Conservation (phyloP, 1,284 basidiomycete genomes). For the Ceratobasidium sp. region DNA sequence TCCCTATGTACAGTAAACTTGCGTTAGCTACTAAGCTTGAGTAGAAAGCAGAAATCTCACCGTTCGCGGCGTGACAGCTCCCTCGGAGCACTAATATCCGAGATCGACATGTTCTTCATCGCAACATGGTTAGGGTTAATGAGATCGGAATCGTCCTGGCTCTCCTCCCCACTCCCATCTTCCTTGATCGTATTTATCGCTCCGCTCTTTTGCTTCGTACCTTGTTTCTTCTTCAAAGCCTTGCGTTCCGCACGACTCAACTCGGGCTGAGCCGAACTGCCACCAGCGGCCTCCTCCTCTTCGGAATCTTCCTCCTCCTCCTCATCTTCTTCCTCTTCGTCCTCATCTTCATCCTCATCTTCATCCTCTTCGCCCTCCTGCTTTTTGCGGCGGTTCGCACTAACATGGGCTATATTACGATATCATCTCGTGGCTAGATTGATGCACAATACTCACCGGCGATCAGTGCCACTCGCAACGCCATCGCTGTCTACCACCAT, state of each 20-base stretch:
- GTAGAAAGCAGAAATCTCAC: conserved; percentile 55
- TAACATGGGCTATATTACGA: conserved; percentile 2
- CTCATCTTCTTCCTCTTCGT: conserved; percentile 55
- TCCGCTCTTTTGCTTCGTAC: conserved; percentile 55
- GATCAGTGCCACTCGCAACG: conserved; percentile 62
- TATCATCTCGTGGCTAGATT: not conserved
- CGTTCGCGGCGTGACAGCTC: conserved; percentile 75
- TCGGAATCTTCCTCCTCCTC: conserved; percentile 52
- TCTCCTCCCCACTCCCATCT: conserved; percentile 57
- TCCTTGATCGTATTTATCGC: conserved; percentile 54
- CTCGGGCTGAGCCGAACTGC: conserved; percentile 56
- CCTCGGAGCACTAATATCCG: conserved; percentile 65
- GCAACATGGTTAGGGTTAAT: conserved; percentile 75
- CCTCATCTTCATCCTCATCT: conserved; percentile 54
- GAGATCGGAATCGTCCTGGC: conserved; percentile 68
- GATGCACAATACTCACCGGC: conserved; percentile 15
- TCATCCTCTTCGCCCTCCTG: conserved; percentile 49
- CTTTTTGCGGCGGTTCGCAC: conserved; percentile 41
- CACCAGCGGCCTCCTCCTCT: conserved; percentile 36
- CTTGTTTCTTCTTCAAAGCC: conserved; percentile 73
- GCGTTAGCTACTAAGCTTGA: not conserved
- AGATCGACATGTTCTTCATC: conserved; percentile 70
- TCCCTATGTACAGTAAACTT: conserved; percentile 64
- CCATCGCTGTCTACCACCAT: conserved; percentile 70
- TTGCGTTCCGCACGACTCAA: conserved; percentile 72